phyloP scores from a whole-genome alignment of 2,329 filamentous ascomycete species.

The Microdochium paspali region DNA sequence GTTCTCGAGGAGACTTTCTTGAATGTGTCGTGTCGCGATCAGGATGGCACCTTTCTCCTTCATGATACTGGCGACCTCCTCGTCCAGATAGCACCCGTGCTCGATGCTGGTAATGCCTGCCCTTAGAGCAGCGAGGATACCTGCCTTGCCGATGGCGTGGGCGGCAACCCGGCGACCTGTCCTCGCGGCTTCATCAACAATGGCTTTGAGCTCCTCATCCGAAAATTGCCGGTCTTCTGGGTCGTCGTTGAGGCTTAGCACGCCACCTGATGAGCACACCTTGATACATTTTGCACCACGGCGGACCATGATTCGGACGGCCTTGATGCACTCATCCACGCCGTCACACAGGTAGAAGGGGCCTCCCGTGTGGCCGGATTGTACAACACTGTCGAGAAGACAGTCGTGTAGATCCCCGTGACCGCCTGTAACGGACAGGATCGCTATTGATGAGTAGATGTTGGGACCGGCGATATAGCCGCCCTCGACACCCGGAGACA shows the following conservation, averaged over 20 bases:
- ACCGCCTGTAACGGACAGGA: conserved; percentile 36
- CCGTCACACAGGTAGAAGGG: conserved; percentile 31
- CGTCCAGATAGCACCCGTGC: conserved; percentile 36
- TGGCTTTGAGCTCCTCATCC: conserved; percentile 28
- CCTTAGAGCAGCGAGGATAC: conserved; percentile 32
- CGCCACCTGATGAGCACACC: conserved; percentile 31
- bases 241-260: conserved; percentile 30
- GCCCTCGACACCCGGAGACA: conserved; percentile 29
- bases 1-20: conserved; percentile 25
- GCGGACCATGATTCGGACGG: conserved; percentile 31
- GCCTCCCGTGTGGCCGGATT: conserved; percentile 19
- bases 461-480: conserved; percentile 35
- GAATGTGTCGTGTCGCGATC: conserved; percentile 32
- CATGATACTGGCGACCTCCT: conserved; percentile 32
- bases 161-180: conserved; percentile 29
- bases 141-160: conserved; percentile 34
- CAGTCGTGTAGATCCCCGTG: conserved; percentile 34
- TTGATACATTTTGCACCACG: conserved; percentile 39
- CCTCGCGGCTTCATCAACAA: conserved; percentile 31
- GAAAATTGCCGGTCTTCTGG: conserved; percentile 33
- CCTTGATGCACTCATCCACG: conserved; percentile 30
- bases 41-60: conserved; percentile 32
- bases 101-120: conserved; percentile 36
- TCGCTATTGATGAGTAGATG: conserved; percentile 33
- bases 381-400: conserved; percentile 22